Evolutionary conservation across 371 early-diverging fungal species (phyloP), one percentile per base, ranked within the genome.

Genomic region (Mortierella polycephala): DNA sequence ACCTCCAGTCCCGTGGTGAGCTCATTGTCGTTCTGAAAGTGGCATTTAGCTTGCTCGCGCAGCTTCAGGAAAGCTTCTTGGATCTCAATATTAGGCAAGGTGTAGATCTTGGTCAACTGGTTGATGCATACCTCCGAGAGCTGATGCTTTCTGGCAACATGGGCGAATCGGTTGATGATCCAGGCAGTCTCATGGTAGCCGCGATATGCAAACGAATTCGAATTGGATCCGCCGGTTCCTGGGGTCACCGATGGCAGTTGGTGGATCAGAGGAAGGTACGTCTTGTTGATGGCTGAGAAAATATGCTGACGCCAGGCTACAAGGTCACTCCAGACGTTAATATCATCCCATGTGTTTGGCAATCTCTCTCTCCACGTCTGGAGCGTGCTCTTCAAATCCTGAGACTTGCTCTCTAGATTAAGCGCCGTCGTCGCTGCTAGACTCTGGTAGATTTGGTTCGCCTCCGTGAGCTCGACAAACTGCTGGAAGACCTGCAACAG

Each of bases 151-250:
- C 99, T 88, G 6, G 99, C 97, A n/a, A 98, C 95, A 63, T 96
- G 96, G 1, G 99, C 99, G 82, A 99, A 99, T n/a, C 98, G 92
- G 74, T 99, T 99, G 85, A 98, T 98, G 53, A 98, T 97, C 99
- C 99, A 99, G 1, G 99, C 99, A 21, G 97, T 98, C 83, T 99
- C 99, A 81, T 99, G 99, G 83, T 96, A 98, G 7, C 99, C 99
- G 23, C 98, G 93, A 81, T 96, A 99, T 0, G 98, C 97, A 72
- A 92, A 92, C 9, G 98, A 94, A 70, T 93, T 93, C 10, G 85
- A 82, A 52, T 85, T 90, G 30, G 82, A 82, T 13, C 86, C 83
- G n/a, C 85, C 84, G 14, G 82, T 69, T 16, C 83, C 85, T 1
- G 85, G 83, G 10, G 84, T 83, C 21, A 61, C 82, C 11, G 66